Base-by-base conservation (phyloP, 2,329 filamentous ascomycete genomes). In the Amphichorda felina region DNA sequence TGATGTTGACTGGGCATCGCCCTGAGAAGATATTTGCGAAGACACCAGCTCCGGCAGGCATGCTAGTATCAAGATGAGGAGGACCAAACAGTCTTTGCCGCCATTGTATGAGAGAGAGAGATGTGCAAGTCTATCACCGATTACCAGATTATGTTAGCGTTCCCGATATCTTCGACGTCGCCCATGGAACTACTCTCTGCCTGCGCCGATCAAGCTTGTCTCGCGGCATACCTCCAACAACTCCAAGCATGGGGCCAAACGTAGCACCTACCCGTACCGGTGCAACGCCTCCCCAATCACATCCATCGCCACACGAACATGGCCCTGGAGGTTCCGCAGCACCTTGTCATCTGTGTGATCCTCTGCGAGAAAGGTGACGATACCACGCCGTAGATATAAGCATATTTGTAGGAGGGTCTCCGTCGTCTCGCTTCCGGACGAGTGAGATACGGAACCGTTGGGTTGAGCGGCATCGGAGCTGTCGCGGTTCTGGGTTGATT, bases 81-180 rank as follows among this genome's bases (percentile, higher is more conserved):
- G 76, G 36, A 96, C 88, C 14, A 96, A 80, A 50, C 89, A 96
- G 68, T 96, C 91, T 59, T 98, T 98, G 41, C 91, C 91, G 52
- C 91, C 91, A 50, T 98, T 98, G 62, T 95, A 98, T 38, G 89
- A 94, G 43, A 96, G 68, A 5, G 88, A 86, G 41, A 96, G 70
- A 53, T 93, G 72, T 39, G 80, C 70, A 42, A 82, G 72, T 39
- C 84, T 91, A 48, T 40, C 4, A 22, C 1, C 14, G 13, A 6
- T 28, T 13, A 11, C 16, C 37, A 34, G 24, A 26, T n/a, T 15
- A 26, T 26, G 25, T 26, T 30, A 28, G 34, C 38, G 14, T 14
- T 18, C 13, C 19, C 33, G 11, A 30, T 18, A 16, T 18, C 10
- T 28, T 31, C 10, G 21, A 6, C 21, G 10, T 24, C 21, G n/a